Evolutionary conservation across 1,284 basidiomycete species (phyloP).

Genomic region (Meira nashicola): DNA sequence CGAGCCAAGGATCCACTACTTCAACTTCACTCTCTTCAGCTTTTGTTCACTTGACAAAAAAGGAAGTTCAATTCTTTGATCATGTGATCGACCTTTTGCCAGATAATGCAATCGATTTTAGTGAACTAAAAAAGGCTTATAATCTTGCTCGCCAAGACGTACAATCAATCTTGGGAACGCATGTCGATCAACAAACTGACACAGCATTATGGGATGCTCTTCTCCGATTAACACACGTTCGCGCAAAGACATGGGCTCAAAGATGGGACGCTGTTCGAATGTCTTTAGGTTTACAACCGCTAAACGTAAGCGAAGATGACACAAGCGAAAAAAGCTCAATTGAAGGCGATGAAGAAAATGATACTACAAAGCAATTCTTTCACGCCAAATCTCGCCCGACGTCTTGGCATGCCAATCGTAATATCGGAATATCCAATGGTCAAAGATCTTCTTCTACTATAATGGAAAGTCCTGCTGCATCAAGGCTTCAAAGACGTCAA

Average conservation of each 20-base stretch:
- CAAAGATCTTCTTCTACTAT: no score
- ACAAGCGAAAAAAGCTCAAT: constrained; percentile 10
- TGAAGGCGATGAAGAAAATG: constrained; percentile 15
- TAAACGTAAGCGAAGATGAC: constrained; percentile 8
- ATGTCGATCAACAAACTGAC: constrained; percentile 12
- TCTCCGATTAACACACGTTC: constrained; percentile 43
- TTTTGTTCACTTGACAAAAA: constrained; percentile 21
- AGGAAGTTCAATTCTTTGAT: constrained; percentile 44
- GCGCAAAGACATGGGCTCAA: constrained; percentile 40
- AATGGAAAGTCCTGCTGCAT: no score
- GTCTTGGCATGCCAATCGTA: no score
- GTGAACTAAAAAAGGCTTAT: constrained; percentile 41
- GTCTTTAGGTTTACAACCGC: constrained; percentile 41
- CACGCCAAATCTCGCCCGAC: no score
- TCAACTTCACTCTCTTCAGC: constrained; percentile 15
- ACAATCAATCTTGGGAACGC: constrained; percentile 13
- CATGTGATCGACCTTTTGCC: constrained; percentile 28
- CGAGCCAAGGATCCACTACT: background rate
- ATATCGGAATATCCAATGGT: no score
- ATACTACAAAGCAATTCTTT: constrained; percentile 9
- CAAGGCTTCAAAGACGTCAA: no score
- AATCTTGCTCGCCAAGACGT: constrained; percentile 13
- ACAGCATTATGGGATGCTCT: constrained; percentile 45
- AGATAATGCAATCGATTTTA: constrained; percentile 33
- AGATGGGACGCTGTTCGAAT: constrained; percentile 47